Percentiles rank a stretch among this genome's conserved stretches.
These are phyloP conservation scores for Zygosaccharomyces sapae DNA, from an alignment of 1,139 yeast species.

Conservation along the genomic window DNA sequence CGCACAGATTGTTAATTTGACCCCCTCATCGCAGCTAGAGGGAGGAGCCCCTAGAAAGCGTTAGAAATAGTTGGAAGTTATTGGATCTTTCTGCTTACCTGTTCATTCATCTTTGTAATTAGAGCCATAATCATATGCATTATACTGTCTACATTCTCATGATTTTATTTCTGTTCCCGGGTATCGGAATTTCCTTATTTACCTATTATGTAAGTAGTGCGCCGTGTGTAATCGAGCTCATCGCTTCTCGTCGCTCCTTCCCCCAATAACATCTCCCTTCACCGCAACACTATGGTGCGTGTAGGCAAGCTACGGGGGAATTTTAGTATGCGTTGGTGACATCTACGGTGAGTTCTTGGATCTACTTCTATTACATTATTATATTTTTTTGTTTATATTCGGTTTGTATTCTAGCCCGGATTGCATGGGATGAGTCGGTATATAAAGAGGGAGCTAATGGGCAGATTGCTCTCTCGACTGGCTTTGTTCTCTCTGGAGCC, in stretches of 20 bases:
- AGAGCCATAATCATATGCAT: background rate
- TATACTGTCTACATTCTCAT: background rate
- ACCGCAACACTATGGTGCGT: background rate
- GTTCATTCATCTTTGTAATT: background rate
- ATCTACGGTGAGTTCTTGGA: conserved; percentile 1
- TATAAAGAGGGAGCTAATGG: background rate
- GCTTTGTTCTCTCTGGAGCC: background rate
- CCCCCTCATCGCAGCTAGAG: conserved; percentile 8
- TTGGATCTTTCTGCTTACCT: background rate
- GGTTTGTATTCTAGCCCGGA: background rate
- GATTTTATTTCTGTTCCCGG: background rate
- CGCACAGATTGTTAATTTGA: conserved; percentile 47
- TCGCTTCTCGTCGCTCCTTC: background rate
- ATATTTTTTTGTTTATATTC: too few species aligned
- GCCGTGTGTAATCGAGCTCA: conserved; percentile 1
- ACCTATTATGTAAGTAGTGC: background rate
- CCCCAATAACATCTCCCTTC: background rate
- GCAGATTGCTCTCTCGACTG: too few species aligned
- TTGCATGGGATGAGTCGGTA: background rate
- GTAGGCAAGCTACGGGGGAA: background rate
- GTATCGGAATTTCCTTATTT: background rate
- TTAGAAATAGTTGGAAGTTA: background rate
- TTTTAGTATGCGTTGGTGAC: conserved; percentile 1
- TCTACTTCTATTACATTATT: background rate
- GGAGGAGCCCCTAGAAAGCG: conserved; percentile 3